A percentile compares a stretch with the other conserved stretches of the same genome.
Evolutionary conservation across 352 stramenopile genomes (phyloP).

Genomic region (Globisporangium apiculatum): DNA sequence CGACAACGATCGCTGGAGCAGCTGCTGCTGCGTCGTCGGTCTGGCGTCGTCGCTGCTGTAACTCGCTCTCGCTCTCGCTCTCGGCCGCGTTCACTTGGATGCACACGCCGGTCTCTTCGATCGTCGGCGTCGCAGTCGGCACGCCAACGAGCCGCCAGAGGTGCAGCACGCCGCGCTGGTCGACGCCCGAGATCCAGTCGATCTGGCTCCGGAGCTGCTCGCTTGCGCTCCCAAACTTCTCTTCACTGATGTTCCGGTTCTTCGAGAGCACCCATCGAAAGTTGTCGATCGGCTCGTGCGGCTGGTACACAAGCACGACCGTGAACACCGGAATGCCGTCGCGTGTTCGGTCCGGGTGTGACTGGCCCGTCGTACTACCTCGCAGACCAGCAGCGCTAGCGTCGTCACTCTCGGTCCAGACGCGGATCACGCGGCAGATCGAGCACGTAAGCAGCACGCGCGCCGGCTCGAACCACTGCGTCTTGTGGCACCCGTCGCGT

Average conservation of each 20-base stretch:
- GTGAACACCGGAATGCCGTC: constrained; percentile 18
- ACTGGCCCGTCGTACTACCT: neutral
- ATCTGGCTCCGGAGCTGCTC: constrained; percentile 34
- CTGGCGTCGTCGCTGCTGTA: neutral
- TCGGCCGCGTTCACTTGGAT: constrained; percentile 73
- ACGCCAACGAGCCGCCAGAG: constrained; percentile 55
- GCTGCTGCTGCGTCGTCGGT: neutral
- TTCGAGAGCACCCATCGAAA: constrained; percentile 77
- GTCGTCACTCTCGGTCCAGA: constrained; percentile 49
- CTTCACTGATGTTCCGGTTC: constrained; percentile 74
- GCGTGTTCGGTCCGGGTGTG: no score
- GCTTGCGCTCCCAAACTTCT: constrained; percentile 50
- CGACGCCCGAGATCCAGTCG: constrained; percentile 74
- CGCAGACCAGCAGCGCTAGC: neutral
- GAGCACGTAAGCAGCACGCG: constrained; percentile 77
- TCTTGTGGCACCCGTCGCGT: constrained; percentile 46
- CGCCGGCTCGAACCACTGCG: constrained; percentile 67
- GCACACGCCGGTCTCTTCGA: constrained; percentile 53
- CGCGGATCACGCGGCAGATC: constrained; percentile 30
- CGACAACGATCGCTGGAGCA: neutral
- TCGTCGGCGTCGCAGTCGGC: constrained; percentile 17
- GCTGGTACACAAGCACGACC: constrained; percentile 41
- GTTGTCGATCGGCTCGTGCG: constrained; percentile 45
- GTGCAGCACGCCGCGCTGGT: constrained; percentile 52
- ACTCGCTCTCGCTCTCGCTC: neutral